Percentiles rank a stretch among this genome's conserved stretches.
Evolutionary conservation across 1,284 basidiomycete species (phyloP).

Genomic region (Neonothopanus nambi): DNA sequence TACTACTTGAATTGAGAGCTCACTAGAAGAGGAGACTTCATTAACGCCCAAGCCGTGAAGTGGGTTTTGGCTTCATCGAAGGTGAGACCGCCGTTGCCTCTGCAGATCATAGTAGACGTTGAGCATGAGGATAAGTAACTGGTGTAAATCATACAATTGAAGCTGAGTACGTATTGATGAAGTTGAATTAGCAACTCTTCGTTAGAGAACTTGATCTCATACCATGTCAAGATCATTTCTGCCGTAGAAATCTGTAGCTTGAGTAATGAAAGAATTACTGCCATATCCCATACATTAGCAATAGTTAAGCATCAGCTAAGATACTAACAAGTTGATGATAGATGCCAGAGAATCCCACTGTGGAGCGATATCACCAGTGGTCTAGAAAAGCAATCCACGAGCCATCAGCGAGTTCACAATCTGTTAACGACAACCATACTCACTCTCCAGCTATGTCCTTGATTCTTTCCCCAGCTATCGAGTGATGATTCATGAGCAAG

Average conservation of each 20-base stretch:
- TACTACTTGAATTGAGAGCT: neutral
- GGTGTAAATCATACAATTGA: constrained; percentile 43
- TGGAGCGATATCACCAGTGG: constrained; percentile 26
- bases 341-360: constrained; percentile 39
- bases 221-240: constrained; percentile 20
- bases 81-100: constrained; percentile 60
- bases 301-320: neutral
- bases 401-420: neutral
- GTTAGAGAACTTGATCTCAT: neutral
- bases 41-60: constrained; percentile 65
- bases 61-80: constrained; percentile 63
- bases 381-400: constrained; percentile 29
- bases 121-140: neutral
- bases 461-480: constrained; percentile 37
- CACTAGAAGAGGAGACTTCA: constrained; percentile 59
- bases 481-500: neutral
- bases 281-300: neutral
- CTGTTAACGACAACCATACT: constrained; percentile 22
- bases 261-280: constrained; percentile 51
- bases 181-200: neutral
- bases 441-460: constrained; percentile 48
- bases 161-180: constrained; percentile 34
- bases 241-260: constrained; percentile 60
- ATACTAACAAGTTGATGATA: constrained; percentile 43
- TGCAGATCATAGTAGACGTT: constrained; percentile 21